Conservation (phyloP, 2,329 filamentous ascomycete genomes). For the Stachybotrys chartarum region DNA sequence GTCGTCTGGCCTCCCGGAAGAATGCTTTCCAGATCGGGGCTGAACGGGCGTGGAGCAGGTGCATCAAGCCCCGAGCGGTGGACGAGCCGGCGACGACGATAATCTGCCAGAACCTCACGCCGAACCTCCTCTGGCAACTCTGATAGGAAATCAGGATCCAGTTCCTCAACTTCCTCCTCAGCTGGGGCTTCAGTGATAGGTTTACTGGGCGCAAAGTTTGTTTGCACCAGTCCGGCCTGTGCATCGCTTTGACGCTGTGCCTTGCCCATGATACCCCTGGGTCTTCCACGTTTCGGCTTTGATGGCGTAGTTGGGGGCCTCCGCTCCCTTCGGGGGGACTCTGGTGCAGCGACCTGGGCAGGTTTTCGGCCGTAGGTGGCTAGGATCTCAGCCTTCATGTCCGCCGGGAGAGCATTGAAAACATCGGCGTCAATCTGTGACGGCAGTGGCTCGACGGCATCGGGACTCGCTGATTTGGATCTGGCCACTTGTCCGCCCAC, state of each 20-base stretch:
- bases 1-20: conserved; percentile 29
- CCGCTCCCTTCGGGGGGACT: conserved; percentile 48
- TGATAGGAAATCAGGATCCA: conserved; percentile 69
- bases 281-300: conserved; percentile 48
- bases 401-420: conserved; percentile 74
- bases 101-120: conserved; percentile 69
- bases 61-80: conserved; percentile 44
- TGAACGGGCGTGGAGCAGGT: conserved; percentile 15
- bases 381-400: conserved; percentile 78
- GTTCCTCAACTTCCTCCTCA: conserved; percentile 32
- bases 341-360: conserved; percentile 29
- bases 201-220: conserved; percentile 56
- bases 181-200: conserved; percentile 4
- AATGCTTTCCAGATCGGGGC: conserved; percentile 13
- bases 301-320: conserved; percentile 55
- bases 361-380: conserved; percentile 53
- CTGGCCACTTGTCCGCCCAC: conserved; percentile 16
- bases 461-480: conserved; percentile 30
- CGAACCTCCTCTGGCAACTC: conserved; percentile 78
- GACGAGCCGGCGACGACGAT: conserved; percentile 48
- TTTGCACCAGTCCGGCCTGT: conserved; percentile 60
- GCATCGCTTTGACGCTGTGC: conserved; percentile 46
- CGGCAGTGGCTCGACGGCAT: conserved; percentile 40
- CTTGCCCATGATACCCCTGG: conserved; percentile 31
- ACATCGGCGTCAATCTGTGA: conserved; percentile 83